phyloP scores from a whole-genome alignment of 352 stramenopile genomes.

The Phytophthora hybrid region DNA sequence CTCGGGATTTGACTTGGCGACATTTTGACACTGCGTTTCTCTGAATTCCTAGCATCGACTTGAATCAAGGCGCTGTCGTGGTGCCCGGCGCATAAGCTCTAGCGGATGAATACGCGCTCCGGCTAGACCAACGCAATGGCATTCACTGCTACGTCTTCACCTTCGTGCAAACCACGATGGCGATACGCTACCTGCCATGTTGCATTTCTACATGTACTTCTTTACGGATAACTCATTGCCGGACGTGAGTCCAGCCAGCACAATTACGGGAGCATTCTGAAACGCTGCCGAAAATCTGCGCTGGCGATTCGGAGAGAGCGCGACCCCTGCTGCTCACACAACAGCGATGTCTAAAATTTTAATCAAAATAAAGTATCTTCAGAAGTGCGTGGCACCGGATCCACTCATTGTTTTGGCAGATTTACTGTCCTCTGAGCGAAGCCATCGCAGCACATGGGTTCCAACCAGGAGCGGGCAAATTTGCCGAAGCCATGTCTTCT shows the following conservation, averaged over 20 bases:
- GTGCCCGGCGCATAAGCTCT: slow-evolving; percentile 12
- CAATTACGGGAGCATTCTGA: slow-evolving; percentile 17
- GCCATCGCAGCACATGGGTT: background rate
- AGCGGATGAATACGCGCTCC: slow-evolving; percentile 16
- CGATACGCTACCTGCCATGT: too few relatives aligned
- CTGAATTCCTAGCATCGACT: slow-evolving; percentile 14
- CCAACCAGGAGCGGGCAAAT: slow-evolving; percentile 2
- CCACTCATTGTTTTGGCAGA: background rate
- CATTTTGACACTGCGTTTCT: slow-evolving; percentile 37
- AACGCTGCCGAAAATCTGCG: slow-evolving; percentile 17
- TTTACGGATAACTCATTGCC: slow-evolving; percentile 13
- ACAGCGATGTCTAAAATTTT: slow-evolving; percentile 22
- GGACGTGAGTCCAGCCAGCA: background rate
- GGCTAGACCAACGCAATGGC: background rate
- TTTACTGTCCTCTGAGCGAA: background rate
- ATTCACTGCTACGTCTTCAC: background rate
- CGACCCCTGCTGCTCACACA: background rate
- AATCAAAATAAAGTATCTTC: slow-evolving; percentile 23
- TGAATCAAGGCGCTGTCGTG: slow-evolving; percentile 1
- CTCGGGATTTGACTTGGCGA: slow-evolving; percentile 34
- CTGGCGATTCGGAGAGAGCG: slow-evolving; percentile 29
- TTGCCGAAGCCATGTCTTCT: slow-evolving; percentile 20
- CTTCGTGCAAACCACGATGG: background rate
- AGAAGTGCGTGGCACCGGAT: background rate
- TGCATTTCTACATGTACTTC: background rate